These are phyloP conservation scores for Ehretia macrophylla DNA, from an alignment of 257 asterid species.

Conservation along the genomic window DNA sequence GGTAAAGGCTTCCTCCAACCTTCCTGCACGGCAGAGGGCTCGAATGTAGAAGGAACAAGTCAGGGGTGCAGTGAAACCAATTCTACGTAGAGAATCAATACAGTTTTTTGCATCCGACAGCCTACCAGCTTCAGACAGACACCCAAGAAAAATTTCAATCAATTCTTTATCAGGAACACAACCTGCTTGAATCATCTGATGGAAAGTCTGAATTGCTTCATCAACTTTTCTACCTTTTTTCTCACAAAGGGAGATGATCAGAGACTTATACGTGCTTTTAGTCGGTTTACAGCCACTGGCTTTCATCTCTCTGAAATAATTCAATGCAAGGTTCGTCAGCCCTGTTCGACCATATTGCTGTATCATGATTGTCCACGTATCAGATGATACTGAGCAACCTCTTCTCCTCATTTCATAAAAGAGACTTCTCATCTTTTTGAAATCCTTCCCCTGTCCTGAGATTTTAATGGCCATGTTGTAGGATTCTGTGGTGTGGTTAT, in stretches of 20 bases:
- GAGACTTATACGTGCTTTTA: constrained; percentile 43
- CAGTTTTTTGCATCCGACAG: constrained; percentile 55
- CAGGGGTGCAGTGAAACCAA: constrained; percentile 60
- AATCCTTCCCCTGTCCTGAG: constrained; percentile 82
- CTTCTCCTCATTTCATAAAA: constrained; percentile 74
- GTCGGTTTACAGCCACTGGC: constrained; percentile 48
- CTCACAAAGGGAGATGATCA: constrained; percentile 62
- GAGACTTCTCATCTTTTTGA: constrained; percentile 65
- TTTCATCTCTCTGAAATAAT: constrained; percentile 66
- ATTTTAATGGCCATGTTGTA: constrained; percentile 76
- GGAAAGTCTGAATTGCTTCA: constrained; percentile 56
- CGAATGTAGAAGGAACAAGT: constrained; percentile 59
- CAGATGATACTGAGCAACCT: constrained; percentile 50
- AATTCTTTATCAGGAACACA: constrained; percentile 60
- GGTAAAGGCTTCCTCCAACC: constrained; percentile 59
- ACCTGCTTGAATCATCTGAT: constrained; percentile 54
- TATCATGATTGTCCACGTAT: constrained; percentile 89
- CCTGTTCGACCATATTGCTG: constrained; percentile 85
- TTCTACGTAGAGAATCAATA: constrained; percentile 38
- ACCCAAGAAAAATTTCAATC: constrained; percentile 52
- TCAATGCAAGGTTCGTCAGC: constrained; percentile 64
- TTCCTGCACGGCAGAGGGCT: constrained; percentile 75
- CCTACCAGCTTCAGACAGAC: constrained; percentile 64
- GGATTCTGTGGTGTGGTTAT: constrained; percentile 47
- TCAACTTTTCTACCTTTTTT: constrained; percentile 69